Conservation (phyloP, 139 green algal genomes). For the Chlorella sp. region DNA sequence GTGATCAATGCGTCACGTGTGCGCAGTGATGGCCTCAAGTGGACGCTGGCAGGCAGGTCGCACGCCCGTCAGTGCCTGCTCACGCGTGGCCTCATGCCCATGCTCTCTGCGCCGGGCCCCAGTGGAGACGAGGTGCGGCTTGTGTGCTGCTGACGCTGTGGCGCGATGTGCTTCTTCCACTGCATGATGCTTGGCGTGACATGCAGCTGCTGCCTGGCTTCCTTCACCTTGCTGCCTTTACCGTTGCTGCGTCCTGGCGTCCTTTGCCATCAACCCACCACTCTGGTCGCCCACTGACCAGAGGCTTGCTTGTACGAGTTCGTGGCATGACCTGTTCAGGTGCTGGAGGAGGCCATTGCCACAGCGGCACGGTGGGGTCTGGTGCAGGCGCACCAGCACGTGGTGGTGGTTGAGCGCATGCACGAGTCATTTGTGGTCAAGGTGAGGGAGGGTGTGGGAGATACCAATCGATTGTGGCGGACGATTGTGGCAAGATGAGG, state of each 20-base stretch:
- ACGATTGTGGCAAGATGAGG: no score
- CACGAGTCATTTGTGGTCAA: slow-evolving; percentile 44
- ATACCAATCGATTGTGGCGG: no score
- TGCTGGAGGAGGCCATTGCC: slow-evolving; percentile 69
- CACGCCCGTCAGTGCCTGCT: slow-evolving; percentile 67
- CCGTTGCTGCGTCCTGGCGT: no score
- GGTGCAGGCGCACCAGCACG: slow-evolving; percentile 60
- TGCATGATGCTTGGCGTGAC: no score
- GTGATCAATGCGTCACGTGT: background rate
- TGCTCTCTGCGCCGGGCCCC: slow-evolving; percentile 72
- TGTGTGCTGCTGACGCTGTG: no score
- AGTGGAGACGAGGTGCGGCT: slow-evolving; percentile 6
- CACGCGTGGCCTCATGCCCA: slow-evolving; percentile 72
- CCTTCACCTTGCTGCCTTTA: no score
- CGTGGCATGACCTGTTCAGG: background rate
- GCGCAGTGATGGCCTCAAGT: slow-evolving; percentile 19
- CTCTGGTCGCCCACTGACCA: no score
- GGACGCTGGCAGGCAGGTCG: slow-evolving; percentile 8
- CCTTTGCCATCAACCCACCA: no score
- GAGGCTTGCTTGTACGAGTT: background rate
- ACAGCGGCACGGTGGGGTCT: slow-evolving; percentile 50
- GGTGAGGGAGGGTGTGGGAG: no score
- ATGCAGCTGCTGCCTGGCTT: no score
- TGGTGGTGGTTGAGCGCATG: slow-evolving; percentile 56
- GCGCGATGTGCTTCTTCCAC: no score